These are phyloP conservation scores for Rutidosis leptorrhynchoides DNA, from an alignment of 129 eudicot genomes.

Conservation along the genomic window DNA sequence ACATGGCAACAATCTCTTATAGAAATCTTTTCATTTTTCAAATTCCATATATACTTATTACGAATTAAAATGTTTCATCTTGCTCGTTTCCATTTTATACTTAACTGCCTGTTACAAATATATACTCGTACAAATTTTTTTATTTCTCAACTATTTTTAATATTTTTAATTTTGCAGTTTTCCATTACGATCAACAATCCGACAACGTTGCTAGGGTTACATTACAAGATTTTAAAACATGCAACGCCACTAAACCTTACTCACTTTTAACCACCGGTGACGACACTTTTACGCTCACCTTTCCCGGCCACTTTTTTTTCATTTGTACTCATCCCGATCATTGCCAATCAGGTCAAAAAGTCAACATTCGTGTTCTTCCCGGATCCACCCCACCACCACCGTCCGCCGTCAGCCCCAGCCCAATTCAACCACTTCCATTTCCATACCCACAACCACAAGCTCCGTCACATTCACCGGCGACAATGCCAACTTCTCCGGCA, in stretches of 20 bases:
- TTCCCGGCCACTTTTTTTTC: constrained; percentile 51
- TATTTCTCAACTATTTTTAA: too few species aligned
- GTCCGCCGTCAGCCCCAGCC: neutral
- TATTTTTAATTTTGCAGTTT: constrained; percentile 38
- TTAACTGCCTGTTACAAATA: too few species aligned
- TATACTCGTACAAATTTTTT: too few species aligned
- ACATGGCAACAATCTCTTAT: too few species aligned
- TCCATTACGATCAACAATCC: constrained; percentile 30
- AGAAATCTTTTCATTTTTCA: too few species aligned
- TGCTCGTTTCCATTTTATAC: too few species aligned
- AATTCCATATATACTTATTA: too few species aligned
- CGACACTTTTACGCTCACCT: constrained; percentile 35
- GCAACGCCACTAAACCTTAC: constrained; percentile 35
- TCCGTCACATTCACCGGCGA: constrained; percentile 6
- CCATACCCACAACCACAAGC: constrained; percentile 28
- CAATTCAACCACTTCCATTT: constrained; percentile 36
- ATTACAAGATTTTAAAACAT: constrained; percentile 32
- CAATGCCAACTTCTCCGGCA: neutral
- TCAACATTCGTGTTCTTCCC: constrained; percentile 46
- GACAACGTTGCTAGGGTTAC: constrained; percentile 55
- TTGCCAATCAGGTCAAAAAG: constrained; percentile 50
- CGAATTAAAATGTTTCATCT: too few species aligned
- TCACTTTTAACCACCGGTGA: constrained; percentile 43
- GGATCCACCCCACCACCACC: neutral
- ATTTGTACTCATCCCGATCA: constrained; percentile 46